Conservation (phyloP, 2,329 filamentous ascomycete genomes). For the Phaeosphaeriaceae sp. region DNA sequence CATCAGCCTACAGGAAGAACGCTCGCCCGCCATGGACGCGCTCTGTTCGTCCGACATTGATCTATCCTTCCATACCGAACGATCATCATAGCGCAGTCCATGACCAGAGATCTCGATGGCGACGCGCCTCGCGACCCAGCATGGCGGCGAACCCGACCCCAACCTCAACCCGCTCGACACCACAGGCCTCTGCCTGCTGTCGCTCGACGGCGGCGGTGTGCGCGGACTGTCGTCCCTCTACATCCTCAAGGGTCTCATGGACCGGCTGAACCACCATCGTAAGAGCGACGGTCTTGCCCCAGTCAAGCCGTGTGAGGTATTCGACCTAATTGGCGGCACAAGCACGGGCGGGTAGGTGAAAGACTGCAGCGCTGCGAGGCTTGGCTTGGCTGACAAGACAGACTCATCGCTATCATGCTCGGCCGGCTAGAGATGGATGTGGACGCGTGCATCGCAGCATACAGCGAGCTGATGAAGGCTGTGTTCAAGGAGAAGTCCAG, state of each 20-base stretch:
- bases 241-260: constrained; percentile 31
- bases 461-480: constrained; percentile 4
- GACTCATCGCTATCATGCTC: constrained; percentile 28
- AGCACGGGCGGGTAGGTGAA: constrained; percentile 9
- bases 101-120: no score
- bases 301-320: constrained; percentile 21
- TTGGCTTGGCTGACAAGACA: not conserved
- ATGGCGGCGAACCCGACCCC: constrained; percentile 12
- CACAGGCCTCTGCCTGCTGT: constrained; percentile 18
- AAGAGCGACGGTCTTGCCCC: not conserved
- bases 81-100: no score
- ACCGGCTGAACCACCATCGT: not conserved
- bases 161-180: constrained; percentile 14
- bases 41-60: no score
- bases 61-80: no score
- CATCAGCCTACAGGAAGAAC: no score
- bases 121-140: no score
- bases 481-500: constrained; percentile 9
- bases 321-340: constrained; percentile 31
- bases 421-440: constrained; percentile 25
- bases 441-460: constrained; percentile 18
- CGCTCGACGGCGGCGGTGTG: constrained; percentile 33
- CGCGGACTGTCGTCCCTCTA: constrained; percentile 31
- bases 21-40: no score
- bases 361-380: constrained; percentile 17